Percentiles rank a stretch among this genome's conserved stretches.
phyloP scores from a whole-genome alignment of 192 early-diverging fungal species.

The Rhizoclosmatium globosum region DNA sequence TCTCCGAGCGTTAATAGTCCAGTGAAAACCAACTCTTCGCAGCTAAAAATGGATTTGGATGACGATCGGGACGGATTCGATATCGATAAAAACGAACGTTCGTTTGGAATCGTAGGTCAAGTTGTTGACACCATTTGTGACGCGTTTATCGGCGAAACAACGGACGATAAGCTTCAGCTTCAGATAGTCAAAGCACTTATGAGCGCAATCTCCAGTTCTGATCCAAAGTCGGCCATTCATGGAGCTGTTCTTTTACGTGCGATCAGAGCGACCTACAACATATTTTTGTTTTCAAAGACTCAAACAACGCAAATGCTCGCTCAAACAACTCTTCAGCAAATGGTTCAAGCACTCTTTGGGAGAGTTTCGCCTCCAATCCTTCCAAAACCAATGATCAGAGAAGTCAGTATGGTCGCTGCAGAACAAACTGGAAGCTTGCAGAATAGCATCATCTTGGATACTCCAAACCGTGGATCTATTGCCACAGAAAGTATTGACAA shows the following conservation, averaged over 20 bases:
- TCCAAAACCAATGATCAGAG: neutral
- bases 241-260: constrained; percentile 79
- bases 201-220: constrained; percentile 78
- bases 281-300: constrained; percentile 82
- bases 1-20: neutral
- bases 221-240: constrained; percentile 67
- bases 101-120: constrained; percentile 60
- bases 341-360: constrained; percentile 83
- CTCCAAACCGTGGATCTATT: constrained; percentile 2
- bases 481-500: constrained; percentile 5
- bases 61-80: constrained; percentile 32
- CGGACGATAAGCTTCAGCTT: constrained; percentile 86
- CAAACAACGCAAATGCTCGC: constrained; percentile 84
- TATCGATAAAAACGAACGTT: constrained; percentile 34
- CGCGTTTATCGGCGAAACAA: constrained; percentile 72
- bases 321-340: constrained; percentile 88
- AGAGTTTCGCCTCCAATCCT: constrained; percentile 44
- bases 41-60: constrained; percentile 54
- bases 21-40: neutral
- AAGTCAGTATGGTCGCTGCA: neutral
- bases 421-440: constrained; percentile 16
- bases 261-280: constrained; percentile 86
- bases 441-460: constrained; percentile 5
- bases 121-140: constrained; percentile 82
- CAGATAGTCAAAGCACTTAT: constrained; percentile 92